These are phyloP conservation scores for Ajuga chamaepitys DNA, from an alignment of 257 asterid species.

Conservation along the genomic window DNA sequence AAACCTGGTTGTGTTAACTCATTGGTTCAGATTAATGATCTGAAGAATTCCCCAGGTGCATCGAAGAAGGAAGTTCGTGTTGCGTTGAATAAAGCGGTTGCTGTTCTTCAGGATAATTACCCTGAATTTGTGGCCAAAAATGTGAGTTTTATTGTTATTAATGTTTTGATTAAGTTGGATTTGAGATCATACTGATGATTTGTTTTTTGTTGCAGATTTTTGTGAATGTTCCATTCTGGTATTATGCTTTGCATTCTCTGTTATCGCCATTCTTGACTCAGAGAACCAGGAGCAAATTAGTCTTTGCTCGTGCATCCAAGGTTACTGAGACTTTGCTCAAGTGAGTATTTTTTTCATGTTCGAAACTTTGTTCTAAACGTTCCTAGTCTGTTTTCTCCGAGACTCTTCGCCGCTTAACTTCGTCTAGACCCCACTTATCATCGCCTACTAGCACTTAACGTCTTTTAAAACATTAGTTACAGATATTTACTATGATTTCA, in stretches of 20 bases:
- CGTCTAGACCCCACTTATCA: too few relatives aligned
- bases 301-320: conserved; percentile 66
- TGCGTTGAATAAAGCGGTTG: conserved; percentile 52
- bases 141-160: conserved; percentile 26
- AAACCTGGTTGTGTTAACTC: conserved; percentile 51
- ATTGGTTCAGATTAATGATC: conserved; percentile 63
- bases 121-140: conserved; percentile 79
- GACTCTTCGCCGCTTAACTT: too few relatives aligned
- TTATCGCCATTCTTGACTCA: conserved; percentile 69
- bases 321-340: conserved; percentile 76
- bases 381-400: too few relatives aligned
- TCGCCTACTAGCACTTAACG: too few relatives aligned
- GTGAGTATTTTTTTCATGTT: conserved; percentile 30
- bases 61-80: conserved; percentile 68
- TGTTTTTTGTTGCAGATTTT: conserved; percentile 45
- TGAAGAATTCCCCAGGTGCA: conserved; percentile 51
- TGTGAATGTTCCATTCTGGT: conserved; percentile 83
- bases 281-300: conserved; percentile 73
- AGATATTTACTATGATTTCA: too few relatives aligned
- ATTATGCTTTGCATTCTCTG: conserved; percentile 58
- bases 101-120: conserved; percentile 73
- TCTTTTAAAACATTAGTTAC: too few relatives aligned
- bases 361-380: too few relatives aligned
- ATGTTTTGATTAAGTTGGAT: too few relatives aligned
- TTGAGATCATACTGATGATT: background rate